Evolutionary conservation across 257 asterid genomes (phyloP).

Genomic region (Solanum virginianum): DNA sequence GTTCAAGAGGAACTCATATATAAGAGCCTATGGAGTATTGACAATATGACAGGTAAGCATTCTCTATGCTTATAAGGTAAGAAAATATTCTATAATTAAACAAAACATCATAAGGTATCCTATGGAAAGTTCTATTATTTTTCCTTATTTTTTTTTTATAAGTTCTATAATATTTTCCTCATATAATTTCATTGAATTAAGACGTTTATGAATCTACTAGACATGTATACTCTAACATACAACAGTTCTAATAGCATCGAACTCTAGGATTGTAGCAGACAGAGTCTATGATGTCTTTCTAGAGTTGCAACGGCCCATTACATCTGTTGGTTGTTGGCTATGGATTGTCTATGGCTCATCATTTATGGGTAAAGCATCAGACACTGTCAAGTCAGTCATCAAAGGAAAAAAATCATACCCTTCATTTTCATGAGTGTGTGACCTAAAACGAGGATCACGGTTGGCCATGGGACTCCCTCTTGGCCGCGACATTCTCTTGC

Average conservation of each 20-base stretch:
- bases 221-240: background rate
- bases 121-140: background rate
- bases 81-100: background rate
- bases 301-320: background rate
- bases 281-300: background rate
- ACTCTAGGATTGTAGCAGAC: background rate
- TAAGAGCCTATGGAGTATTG: background rate
- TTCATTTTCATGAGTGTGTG: slow-evolving; percentile 56
- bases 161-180: background rate
- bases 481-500: slow-evolving; percentile 82
- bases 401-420: slow-evolving; percentile 44
- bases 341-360: background rate
- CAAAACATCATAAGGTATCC: background rate
- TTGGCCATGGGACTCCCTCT: slow-evolving; percentile 81
- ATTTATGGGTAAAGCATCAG: background rate
- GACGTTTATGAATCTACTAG: background rate
- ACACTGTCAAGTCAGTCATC: background rate
- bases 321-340: background rate
- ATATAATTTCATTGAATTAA: background rate
- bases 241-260: background rate
- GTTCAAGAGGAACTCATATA: background rate
- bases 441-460: slow-evolving; percentile 53
- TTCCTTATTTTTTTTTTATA: background rate
- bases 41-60: background rate
- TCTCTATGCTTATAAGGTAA: background rate